Evolutionary conservation across 495 filamentous ascomycete genomes (phyloP).

Genomic region (Beverwykella pulmonaria): DNA sequence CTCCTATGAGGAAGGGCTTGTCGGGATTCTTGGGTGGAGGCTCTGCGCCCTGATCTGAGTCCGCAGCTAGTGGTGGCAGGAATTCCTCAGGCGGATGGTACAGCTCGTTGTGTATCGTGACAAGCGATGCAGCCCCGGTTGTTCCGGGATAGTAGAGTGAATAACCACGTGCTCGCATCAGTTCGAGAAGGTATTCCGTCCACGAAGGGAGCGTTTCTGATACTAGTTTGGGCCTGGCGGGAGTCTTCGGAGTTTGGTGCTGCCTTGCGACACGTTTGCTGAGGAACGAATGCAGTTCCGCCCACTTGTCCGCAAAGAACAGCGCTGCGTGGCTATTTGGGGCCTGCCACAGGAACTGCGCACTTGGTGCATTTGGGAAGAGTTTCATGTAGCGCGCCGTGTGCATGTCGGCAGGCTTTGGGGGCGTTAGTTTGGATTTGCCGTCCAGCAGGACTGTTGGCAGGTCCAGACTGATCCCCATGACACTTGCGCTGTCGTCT

Average conservation of each 20-base stretch:
- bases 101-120: conserved; percentile 72
- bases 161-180: conserved; percentile 73
- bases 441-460: conserved; percentile 64
- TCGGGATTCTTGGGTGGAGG: conserved; percentile 10
- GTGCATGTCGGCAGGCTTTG: conserved; percentile 44
- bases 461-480: conserved; percentile 77
- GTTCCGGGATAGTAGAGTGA: conserved; percentile 72
- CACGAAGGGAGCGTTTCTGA: conserved; percentile 64
- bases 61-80: conserved; percentile 5
- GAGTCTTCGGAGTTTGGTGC: conserved; percentile 7
- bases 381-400: conserved; percentile 26
- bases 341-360: conserved; percentile 78
- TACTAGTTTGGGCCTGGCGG: conserved; percentile 43
- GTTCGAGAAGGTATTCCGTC: conserved; percentile 73
- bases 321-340: conserved; percentile 78
- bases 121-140: conserved; percentile 54
- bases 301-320: conserved; percentile 82
- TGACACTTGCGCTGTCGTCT: conserved; percentile 52
- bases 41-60: conserved; percentile 1
- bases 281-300: conserved; percentile 75
- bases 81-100: conserved; percentile 72
- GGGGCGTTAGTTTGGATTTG: conserved; percentile 55
- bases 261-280: conserved; percentile 55
- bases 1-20: conserved; percentile 40
- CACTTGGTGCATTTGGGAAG: conserved; percentile 41